Evolutionary conservation across 1,284 basidiomycete genomes (phyloP).

Genomic region (Caloboletus inedulis): DNA sequence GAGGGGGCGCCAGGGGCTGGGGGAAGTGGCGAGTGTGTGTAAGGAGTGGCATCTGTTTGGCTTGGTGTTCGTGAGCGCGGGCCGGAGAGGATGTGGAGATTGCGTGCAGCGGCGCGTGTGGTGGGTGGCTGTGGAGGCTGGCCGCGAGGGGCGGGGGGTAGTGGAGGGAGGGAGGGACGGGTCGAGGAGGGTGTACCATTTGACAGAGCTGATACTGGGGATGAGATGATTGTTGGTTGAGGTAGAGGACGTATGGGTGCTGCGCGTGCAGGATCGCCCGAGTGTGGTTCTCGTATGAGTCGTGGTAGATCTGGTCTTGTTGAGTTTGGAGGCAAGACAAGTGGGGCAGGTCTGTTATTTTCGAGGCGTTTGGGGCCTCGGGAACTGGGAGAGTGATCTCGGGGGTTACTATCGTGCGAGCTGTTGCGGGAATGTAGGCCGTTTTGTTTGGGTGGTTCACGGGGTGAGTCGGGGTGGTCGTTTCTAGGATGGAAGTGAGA

Average conservation of each 20-base stretch:
- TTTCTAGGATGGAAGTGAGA: background rate
- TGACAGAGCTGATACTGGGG: constrained; percentile 33
- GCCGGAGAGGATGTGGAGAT: constrained; percentile 20
- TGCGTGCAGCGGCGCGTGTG: constrained; percentile 29
- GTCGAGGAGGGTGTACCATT: constrained; percentile 30
- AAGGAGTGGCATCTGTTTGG: constrained; percentile 49
- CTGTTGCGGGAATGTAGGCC: constrained; percentile 19
- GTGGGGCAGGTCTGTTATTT: constrained; percentile 60
- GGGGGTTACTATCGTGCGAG: constrained; percentile 15
- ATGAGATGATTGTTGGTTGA: constrained; percentile 32
- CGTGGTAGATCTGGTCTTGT: constrained; percentile 58
- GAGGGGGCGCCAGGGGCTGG: constrained; percentile 49
- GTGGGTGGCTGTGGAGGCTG: constrained; percentile 59
- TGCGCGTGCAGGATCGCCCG: constrained; percentile 50
- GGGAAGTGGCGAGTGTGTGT: constrained; percentile 52
- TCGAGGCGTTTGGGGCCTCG: constrained; percentile 43
- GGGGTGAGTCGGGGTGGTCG: constrained; percentile 5
- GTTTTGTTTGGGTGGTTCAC: constrained; percentile 14
- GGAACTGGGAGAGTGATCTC: constrained; percentile 31
- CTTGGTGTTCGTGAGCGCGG: constrained; percentile 55
- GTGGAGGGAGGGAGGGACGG: constrained; percentile 57
- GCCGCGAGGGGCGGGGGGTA: constrained; percentile 62
- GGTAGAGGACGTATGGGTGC: constrained; percentile 45
- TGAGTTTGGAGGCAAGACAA: constrained; percentile 53
- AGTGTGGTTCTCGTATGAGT: constrained; percentile 55